These are phyloP conservation scores for Microcyclosporella mali DNA, from an alignment of 2,329 filamentous ascomycete species.

Conservation along the genomic window DNA sequence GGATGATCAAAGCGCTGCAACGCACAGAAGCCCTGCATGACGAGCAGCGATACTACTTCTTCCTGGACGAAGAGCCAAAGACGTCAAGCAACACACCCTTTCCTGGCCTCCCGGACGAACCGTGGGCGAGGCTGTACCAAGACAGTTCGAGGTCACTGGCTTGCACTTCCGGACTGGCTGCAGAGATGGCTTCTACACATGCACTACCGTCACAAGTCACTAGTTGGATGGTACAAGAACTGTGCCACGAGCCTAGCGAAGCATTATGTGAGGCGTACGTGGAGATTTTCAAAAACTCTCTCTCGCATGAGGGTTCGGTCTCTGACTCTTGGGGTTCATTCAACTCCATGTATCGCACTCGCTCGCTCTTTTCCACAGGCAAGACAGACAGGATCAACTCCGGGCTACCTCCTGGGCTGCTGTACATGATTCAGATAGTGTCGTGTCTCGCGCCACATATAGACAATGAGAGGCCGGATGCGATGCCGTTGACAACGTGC, in stretches of 20 bases:
- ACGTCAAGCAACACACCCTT: constrained; percentile 21
- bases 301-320: constrained; percentile 7
- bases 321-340: constrained; percentile 14
- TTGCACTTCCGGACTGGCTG: constrained; percentile 38
- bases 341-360: constrained; percentile 18
- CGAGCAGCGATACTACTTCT: constrained; percentile 55
- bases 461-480: constrained; percentile 12
- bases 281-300: constrained; percentile 19
- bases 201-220: constrained; percentile 35
- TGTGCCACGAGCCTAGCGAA: constrained; percentile 28
- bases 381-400: constrained; percentile 6
- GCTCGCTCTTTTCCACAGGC: constrained; percentile 14
- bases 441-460: constrained; percentile 12
- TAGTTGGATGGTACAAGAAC: constrained; percentile 39
- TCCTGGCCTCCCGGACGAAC: constrained; percentile 28
- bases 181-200: constrained; percentile 33
- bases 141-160: constrained; percentile 32
- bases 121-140: constrained; percentile 32
- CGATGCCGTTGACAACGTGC: constrained; percentile 10
- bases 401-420: constrained; percentile 13
- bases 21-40: constrained; percentile 54
- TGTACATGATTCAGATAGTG: constrained; percentile 11
- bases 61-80: constrained; percentile 30
- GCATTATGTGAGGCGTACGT: constrained; percentile 34
- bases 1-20: constrained; percentile 52